These are phyloP conservation scores for Hydnomerulius pinastri DNA, from an alignment of 768 basidiomycete species.

Conservation along the genomic window DNA sequence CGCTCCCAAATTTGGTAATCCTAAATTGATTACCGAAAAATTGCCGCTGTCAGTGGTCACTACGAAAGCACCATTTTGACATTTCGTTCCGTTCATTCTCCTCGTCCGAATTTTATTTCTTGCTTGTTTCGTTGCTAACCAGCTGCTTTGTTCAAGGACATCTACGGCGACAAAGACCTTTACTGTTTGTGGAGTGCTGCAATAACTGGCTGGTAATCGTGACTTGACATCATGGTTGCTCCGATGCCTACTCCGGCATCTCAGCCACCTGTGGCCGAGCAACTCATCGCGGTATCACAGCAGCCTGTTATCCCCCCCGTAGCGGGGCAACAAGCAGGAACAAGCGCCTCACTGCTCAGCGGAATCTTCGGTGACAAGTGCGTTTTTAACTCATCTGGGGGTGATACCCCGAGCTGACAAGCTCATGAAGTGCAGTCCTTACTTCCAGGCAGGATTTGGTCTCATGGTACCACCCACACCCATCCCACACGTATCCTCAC, in stretches of 20 bases:
- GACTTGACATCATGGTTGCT: conserved; percentile 10
- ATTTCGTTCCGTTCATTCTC: background rate
- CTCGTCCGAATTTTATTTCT: background rate
- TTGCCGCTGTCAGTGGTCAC: too few relatives aligned
- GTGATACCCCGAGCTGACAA: conserved; percentile 14
- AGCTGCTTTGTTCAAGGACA: too few relatives aligned
- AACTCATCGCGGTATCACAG: background rate
- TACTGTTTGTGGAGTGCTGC: too few relatives aligned
- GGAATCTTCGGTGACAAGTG: conserved; percentile 66
- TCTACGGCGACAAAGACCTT: too few relatives aligned
- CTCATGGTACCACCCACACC: conserved; percentile 69
- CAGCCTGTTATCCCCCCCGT: conserved; percentile 1
- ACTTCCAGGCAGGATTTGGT: conserved; percentile 97
- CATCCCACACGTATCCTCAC: background rate
- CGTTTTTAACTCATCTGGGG: conserved; percentile 31
- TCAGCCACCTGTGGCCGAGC: background rate
- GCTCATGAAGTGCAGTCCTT: conserved; percentile 69
- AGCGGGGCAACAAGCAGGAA: conserved; percentile 8
- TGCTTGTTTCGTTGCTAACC: too few relatives aligned
- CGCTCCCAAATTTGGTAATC: conserved; percentile 22
- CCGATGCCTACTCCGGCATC: background rate
- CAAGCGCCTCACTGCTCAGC: conserved; percentile 35
- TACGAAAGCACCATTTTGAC: too few relatives aligned
- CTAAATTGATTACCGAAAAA: too few relatives aligned
- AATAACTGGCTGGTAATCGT: too few relatives aligned